Evolutionary conservation across 73 alveolate species (phyloP), one percentile per base, ranked within the genome.

Genomic region (Paramecium octaurelia): DNA sequence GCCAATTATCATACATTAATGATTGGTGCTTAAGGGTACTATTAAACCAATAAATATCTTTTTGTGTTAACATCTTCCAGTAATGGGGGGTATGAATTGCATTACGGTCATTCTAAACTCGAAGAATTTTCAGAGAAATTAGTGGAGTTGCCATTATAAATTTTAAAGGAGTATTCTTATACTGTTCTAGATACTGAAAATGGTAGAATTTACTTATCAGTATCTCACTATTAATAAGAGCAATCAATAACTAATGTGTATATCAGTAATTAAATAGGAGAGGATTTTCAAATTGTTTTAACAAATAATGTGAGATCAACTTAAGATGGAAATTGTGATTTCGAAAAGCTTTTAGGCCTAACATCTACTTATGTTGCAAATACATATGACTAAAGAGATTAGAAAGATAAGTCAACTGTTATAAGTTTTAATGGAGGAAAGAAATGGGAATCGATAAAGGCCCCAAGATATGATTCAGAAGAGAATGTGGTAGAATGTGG

Each of bases 381-480:
- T 21, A 77, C 54, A 11, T 86, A 59, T 85, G 96, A 92, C 21
- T 31, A 42, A 20, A 71, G 35, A 29, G 58, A 71, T 71, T 60
- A 69, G 21, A 44, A 88, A 64, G 18, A 77, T 36, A 77, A 77
- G 20, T 36, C 43, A 42, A 40, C 90, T 11, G 75, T 77, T 2
- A 77, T 77, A 0, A 77, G 73, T 40, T 36, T 77, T 77, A 60
- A 77, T 77, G 71, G 71, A 21, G 73, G 69, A 24, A 46, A 77
- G 90, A 77, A 43, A 40, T 77, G 90, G 90, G 20, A 77, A 20
- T 85, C 88, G 35, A 88, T 95, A 16, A 86, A 76, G 24, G 95
- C 98, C 4, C 98, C 98, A 10, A 84, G 43, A 42, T 21, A 42
- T 29, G 96, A 77, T 43, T 77, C 90, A 7, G 46, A 77, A 77